Evolutionary conservation across 177 flowering plant species (phyloP), one percentile per base, ranked within the genome.

Genomic region (Vitis hybrid): DNA sequence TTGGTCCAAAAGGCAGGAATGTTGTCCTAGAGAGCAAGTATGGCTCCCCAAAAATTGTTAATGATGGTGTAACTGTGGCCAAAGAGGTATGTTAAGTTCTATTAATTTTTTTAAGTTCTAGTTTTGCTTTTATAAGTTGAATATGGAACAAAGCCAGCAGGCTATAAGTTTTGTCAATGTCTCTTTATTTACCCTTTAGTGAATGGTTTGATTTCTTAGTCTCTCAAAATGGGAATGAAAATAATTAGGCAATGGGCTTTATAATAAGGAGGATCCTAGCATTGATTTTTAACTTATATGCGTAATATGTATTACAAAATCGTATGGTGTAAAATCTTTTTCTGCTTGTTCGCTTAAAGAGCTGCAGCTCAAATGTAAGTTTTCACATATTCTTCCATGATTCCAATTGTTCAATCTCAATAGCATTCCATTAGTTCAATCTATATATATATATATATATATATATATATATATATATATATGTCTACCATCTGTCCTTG

Each of bases 1-100:
- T 93, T 72, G 99, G 99, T 68, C 98, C 98, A 1, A 95, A 93
- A 67, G 99, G 99, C n/a, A 82, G 99, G 70, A 95, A 95, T 81
- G 99, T 95, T 57, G 99, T 95, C 54, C 75, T 95, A 9, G 97
- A 93, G 81, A 95, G 99, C 94, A 95, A 95, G 82, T 95, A 93
- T 72, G 98, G 98, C 41, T 90, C 99, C 51, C 98, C 99, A 1
- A 95, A 82, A 78, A 95, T 95, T 78, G 99, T 95, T 11, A 95
- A 95, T 69, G 98, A 94, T 74, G 98, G 99, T 61, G 99, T 93
- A 6, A 93, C 98, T 11, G 99, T 95, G 12, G 99, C 99, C 18
- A 93, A 74, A 65, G 99, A 95, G 98, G 99, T 94, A 79, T 24
- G 18, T 9, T 49, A 35, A 35, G 6, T 35, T 35, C 1, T 24